Conservation (phyloP, 1,284 basidiomycete species). For the Porogramme epimiltina region DNA sequence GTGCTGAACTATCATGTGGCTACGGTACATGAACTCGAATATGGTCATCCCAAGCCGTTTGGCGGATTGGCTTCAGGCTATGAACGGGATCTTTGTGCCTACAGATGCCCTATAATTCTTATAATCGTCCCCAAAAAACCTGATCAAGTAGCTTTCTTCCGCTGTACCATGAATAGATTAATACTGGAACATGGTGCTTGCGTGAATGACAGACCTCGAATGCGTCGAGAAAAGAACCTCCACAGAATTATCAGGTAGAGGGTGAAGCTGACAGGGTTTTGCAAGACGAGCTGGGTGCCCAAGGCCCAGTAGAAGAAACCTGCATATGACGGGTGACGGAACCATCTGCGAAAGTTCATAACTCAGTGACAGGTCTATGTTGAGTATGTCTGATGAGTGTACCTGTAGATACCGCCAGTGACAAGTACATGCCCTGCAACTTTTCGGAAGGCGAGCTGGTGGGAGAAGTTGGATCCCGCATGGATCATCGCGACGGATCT, state of each 20-base stretch:
- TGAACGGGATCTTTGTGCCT: slow-evolving; percentile 75
- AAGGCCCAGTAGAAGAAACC: slow-evolving; percentile 99
- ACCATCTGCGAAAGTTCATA: slow-evolving; percentile 57
- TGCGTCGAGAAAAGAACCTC: slow-evolving; percentile 87
- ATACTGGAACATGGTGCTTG: not conserved
- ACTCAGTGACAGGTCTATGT: not conserved
- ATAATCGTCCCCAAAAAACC: slow-evolving; percentile 86
- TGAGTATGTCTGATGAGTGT: slow-evolving; percentile 5
- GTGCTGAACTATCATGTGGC: too few species aligned
- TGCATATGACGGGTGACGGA: slow-evolving; percentile 94
- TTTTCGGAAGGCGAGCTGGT: slow-evolving; percentile 80
- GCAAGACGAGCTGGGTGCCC: slow-evolving; percentile 91
- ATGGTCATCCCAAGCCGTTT: too few species aligned
- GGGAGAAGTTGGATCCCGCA: slow-evolving; percentile 91
- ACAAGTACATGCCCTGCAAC: slow-evolving; percentile 78
- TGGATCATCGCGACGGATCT: slow-evolving; percentile 95
- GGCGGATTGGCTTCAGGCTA: too few species aligned
- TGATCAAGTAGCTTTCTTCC: slow-evolving; percentile 73
- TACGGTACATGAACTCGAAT: too few species aligned
- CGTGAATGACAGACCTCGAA: slow-evolving; percentile 58
- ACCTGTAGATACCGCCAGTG: slow-evolving; percentile 86
- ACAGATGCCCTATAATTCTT: slow-evolving; percentile 67
- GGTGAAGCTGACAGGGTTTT: slow-evolving; percentile 80
- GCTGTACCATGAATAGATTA: slow-evolving; percentile 41
- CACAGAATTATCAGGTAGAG: slow-evolving; percentile 70